Percentiles rank a stretch among this genome's conserved stretches.
Conservation (phyloP, 345 rosid genomes). For the Linum usitatissimum region DNA sequence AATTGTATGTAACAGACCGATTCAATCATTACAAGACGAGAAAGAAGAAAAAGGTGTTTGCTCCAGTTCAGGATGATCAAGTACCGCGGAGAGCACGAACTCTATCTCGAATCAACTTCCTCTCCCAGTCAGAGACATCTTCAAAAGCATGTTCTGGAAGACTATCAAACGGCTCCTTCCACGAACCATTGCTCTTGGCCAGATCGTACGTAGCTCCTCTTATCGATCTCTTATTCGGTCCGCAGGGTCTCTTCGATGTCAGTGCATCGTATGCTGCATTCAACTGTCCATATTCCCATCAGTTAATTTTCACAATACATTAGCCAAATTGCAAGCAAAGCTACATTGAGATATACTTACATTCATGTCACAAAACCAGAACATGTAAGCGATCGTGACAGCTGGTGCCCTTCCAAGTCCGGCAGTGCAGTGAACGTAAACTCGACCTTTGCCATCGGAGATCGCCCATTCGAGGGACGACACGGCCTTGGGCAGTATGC, state of each 20-base stretch:
- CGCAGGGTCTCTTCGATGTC: constrained; percentile 68
- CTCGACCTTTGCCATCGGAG: constrained; percentile 68
- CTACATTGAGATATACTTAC: constrained; percentile 30
- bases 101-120: constrained; percentile 63
- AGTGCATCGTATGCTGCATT: constrained; percentile 53
- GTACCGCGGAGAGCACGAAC: constrained; percentile 50
- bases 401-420: constrained; percentile 97
- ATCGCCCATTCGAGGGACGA: constrained; percentile 81
- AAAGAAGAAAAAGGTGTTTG: too few relatives aligned
- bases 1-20: too few relatives aligned
- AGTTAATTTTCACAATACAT: neutral
- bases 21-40: too few relatives aligned
- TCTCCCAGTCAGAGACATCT: constrained; percentile 81
- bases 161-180: constrained; percentile 74
- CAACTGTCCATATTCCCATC: constrained; percentile 31
- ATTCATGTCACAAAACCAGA: constrained; percentile 67
- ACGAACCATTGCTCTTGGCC: constrained; percentile 50
- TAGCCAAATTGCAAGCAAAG: neutral
- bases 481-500: constrained; percentile 64
- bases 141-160: constrained; percentile 74
- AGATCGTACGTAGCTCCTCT: constrained; percentile 80
- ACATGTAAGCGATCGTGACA: constrained; percentile 63
- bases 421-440: constrained; percentile 83
- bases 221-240: constrained; percentile 69
- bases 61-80: constrained; percentile 20